Percentiles rank a stretch among this genome's conserved stretches.
These are phyloP conservation scores for Pelargonium cotyledonis DNA, from an alignment of 441 rosid genomes.

Conservation along the genomic window DNA sequence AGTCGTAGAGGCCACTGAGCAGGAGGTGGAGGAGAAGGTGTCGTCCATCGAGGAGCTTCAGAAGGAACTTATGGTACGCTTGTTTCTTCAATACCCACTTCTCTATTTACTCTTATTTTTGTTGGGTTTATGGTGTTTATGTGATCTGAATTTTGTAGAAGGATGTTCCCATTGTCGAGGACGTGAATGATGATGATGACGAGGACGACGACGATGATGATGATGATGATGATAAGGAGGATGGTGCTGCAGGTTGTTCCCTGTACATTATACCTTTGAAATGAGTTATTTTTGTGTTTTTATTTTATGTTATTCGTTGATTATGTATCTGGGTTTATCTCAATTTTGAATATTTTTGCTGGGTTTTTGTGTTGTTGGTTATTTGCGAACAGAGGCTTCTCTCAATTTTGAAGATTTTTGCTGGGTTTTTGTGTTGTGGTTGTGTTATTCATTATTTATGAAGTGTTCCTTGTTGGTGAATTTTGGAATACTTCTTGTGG, in stretches of 20 bases:
- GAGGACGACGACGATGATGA: not conserved
- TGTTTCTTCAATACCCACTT: not conserved
- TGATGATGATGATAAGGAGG: not conserved
- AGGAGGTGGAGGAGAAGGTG: not conserved
- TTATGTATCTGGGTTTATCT: not conserved
- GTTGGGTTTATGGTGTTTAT: not conserved
- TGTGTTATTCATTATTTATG: not conserved
- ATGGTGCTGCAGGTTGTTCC: not conserved
- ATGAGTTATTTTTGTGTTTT: not conserved
- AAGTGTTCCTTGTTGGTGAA: not conserved
- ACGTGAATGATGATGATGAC: not conserved
- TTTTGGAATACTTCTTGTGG: not conserved
- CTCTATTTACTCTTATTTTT: not conserved
- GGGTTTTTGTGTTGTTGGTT: not conserved
- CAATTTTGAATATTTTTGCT: not conserved
- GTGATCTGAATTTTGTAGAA: not conserved
- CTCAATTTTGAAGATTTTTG: not conserved
- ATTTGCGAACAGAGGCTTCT: not conserved
- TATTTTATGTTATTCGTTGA: not conserved
- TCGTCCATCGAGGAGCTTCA: not conserved
- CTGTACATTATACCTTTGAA: not conserved
- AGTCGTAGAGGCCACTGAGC: conserved; percentile 6
- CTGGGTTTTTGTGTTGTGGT: not conserved
- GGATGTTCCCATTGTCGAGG: conserved; percentile 7
- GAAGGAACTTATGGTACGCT: not conserved